Conservation (phyloP, 345 rosid genomes). For the Turnera subulata region DNA sequence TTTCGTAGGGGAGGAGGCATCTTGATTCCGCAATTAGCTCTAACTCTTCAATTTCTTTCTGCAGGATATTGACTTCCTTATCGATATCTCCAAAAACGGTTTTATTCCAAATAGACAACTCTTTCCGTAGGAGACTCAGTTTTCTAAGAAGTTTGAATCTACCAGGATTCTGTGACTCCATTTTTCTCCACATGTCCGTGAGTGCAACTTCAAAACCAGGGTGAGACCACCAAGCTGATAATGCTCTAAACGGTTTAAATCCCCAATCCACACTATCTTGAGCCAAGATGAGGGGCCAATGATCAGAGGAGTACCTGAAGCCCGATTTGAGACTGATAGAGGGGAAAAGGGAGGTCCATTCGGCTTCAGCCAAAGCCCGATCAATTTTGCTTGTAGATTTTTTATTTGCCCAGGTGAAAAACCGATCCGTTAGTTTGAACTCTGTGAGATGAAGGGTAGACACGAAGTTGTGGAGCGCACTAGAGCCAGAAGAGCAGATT, state of each 20-base stretch:
- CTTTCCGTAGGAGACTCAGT: neutral
- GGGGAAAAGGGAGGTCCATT: neutral
- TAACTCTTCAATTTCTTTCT: no score
- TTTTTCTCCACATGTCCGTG: neutral
- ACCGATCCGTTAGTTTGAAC: no score
- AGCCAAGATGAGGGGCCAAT: neutral
- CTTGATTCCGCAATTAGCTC: no score
- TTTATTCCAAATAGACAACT: neutral
- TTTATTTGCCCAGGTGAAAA: neutral
- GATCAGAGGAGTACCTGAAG: neutral
- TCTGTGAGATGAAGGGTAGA: neutral
- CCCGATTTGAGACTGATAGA: neutral
- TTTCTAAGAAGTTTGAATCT: no score
- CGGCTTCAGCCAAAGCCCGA: neutral
- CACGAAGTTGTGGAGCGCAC: neutral
- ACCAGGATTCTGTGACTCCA: neutral
- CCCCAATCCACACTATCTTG: neutral
- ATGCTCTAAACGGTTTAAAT: neutral
- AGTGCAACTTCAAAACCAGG: neutral
- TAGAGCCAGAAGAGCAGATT: neutral
- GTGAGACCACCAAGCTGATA: neutral
- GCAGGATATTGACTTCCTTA: neutral
- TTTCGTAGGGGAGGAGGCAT: no score
- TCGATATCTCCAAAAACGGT: neutral
- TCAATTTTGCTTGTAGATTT: neutral